These are phyloP conservation scores for Komagataella ulmi DNA, from an alignment of 805 yeast genomes.

Conservation along the genomic window DNA sequence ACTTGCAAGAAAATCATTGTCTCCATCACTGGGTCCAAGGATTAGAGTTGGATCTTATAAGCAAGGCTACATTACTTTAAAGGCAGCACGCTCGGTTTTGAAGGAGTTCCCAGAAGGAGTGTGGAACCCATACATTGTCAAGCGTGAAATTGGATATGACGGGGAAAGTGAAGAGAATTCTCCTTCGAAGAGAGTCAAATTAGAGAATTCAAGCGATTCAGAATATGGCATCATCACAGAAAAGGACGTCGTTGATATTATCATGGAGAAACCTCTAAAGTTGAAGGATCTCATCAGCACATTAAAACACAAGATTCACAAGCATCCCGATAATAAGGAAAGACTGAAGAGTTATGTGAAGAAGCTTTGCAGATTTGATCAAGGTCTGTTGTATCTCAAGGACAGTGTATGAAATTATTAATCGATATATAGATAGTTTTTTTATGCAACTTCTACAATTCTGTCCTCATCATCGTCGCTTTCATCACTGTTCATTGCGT, in stretches of 20 bases:
- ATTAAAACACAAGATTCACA: slow-evolving; percentile 47
- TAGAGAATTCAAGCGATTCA: slow-evolving; percentile 9
- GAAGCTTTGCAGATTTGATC: slow-evolving; percentile 15
- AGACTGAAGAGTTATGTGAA: slow-evolving; percentile 31
- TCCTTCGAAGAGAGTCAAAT: slow-evolving; percentile 18
- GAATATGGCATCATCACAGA: slow-evolving; percentile 32
- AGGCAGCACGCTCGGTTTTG: slow-evolving; percentile 48
- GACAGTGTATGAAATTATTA: slow-evolving; percentile 5
- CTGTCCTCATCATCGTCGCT: slow-evolving; percentile 37
- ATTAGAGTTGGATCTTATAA: slow-evolving; percentile 26
- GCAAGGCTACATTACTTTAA: slow-evolving; percentile 47
- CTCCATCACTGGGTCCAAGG: slow-evolving; percentile 14
- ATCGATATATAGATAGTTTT: slow-evolving; percentile 1
- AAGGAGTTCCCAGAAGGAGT: slow-evolving; percentile 63
- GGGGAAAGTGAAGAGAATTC: slow-evolving; percentile 11
- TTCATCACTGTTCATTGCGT: slow-evolving; percentile 30
- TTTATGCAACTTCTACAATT: slow-evolving; percentile 37
- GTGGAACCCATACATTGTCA: slow-evolving; percentile 62
- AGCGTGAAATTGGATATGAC: slow-evolving; percentile 12
- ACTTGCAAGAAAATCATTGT: slow-evolving; percentile 8
- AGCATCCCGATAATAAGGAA: slow-evolving; percentile 49
- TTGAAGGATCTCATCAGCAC: slow-evolving; percentile 45
- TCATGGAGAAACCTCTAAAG: slow-evolving; percentile 36
- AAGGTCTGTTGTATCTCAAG: slow-evolving; percentile 11
- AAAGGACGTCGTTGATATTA: slow-evolving; percentile 55